Percentiles rank a stretch among this genome's conserved stretches.
phyloP scores from a whole-genome alignment of 1,284 basidiomycete genomes.

The Ceratobasidium sp. region DNA sequence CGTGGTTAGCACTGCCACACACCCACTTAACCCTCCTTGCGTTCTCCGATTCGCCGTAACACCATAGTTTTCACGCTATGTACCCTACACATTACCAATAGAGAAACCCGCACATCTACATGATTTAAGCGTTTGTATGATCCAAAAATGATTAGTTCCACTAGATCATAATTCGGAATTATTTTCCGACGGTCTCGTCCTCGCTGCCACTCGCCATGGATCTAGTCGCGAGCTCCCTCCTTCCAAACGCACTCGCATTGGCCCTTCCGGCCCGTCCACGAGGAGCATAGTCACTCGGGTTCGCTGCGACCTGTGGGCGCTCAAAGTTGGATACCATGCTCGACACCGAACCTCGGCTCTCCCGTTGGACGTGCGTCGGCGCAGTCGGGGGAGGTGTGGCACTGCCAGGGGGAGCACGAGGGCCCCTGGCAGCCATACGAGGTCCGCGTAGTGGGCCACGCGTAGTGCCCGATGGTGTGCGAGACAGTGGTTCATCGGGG shows the following conservation, averaged over 20 bases:
- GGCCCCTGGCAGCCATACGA: constrained; percentile 28
- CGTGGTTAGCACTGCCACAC: constrained; percentile 32
- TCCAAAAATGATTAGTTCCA: background rate
- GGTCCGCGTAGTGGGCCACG: constrained; percentile 34
- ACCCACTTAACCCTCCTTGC: background rate
- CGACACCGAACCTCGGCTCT: constrained; percentile 15
- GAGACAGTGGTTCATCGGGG: constrained; percentile 48
- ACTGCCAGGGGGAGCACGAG: constrained; percentile 25
- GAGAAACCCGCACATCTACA: constrained; percentile 3
- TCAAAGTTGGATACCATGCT: constrained; percentile 23
- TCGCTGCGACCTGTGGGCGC: constrained; percentile 10
- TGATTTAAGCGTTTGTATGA: background rate
- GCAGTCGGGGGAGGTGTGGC: constrained; percentile 7
- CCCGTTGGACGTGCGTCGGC: constrained; percentile 3
- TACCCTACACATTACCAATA: background rate
- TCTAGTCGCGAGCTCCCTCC: constrained; percentile 68
- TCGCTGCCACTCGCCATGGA: constrained; percentile 82
- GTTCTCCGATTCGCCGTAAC: background rate
- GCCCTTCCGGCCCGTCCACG: constrained; percentile 55
- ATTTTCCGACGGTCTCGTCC: constrained; percentile 63
- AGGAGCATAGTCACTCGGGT: constrained; percentile 46
- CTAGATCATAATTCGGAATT: constrained; percentile 4
- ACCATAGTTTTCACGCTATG: no score
- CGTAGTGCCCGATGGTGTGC: constrained; percentile 54
- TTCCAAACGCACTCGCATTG: constrained; percentile 61